A percentile compares a stretch with the other conserved stretches of the same genome.
These are phyloP conservation scores for Stromatinia cepivora DNA, from an alignment of 2,329 filamentous ascomycete species.

Conservation along the genomic window DNA sequence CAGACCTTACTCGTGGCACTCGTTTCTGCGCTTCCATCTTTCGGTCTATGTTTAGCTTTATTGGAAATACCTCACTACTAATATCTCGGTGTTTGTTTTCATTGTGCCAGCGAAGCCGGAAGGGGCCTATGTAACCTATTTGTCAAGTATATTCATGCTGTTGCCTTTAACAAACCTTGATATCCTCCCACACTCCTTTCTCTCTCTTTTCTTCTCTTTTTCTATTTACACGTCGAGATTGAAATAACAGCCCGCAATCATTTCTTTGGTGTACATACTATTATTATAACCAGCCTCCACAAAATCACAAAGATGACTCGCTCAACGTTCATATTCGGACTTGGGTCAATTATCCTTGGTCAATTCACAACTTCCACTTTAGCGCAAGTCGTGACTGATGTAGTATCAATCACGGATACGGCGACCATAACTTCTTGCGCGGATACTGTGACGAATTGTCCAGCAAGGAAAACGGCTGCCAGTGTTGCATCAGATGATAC, in stretches of 20 bases:
- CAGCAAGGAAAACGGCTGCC: neutral
- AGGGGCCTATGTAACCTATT: constrained; percentile 4
- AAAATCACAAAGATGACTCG: constrained; percentile 13
- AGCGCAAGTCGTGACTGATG: constrained; percentile 7
- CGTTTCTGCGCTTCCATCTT: constrained; percentile 2
- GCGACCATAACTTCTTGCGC: constrained; percentile 18
- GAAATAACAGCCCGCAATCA: neutral
- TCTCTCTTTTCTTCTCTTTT: neutral
- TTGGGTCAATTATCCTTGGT: constrained; percentile 6
- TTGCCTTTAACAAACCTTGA: constrained; percentile 2
- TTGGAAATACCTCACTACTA: neutral
- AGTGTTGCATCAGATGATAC: neutral
- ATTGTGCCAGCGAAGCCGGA: neutral
- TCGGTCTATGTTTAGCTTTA: neutral
- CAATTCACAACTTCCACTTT: neutral
- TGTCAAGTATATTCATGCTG: neutral
- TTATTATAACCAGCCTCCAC: neutral
- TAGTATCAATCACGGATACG: constrained; percentile 12
- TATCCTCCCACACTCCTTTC: neutral
- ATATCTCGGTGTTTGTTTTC: neutral
- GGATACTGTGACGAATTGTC: constrained; percentile 19
- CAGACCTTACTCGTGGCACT: neutral
- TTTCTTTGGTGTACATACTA: neutral
- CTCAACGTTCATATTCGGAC: neutral
- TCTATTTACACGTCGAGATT: neutral